Evolutionary conservation across 208 protist species (phyloP), one percentile per base, ranked within the genome.

Genomic region (Strigomonas galati): DNA sequence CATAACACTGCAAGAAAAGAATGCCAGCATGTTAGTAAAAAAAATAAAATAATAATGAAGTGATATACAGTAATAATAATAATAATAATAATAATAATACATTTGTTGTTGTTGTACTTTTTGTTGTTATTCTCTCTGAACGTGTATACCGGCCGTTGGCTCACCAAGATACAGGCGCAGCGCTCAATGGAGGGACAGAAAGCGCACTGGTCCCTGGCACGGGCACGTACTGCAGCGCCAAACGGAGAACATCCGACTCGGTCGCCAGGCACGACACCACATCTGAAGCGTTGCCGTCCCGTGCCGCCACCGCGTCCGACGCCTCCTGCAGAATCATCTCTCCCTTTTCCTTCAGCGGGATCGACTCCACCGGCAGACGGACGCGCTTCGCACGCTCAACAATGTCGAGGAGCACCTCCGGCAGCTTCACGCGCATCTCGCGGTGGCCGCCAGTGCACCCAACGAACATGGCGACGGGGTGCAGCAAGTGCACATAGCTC

Each of bases 391-490:
- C 79, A n/a, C 88, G 76, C 72, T 91, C 85, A 43, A 75, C 62
- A 1, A 94, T 60, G 4, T 89, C 83, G n/a, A 94, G 40, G 28
- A 91, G 64, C 57, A 83, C 71, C 48, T 88, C 62, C 26, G 65
- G 63, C 28, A 90, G 65, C 54, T 86, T 82, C 32, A 63, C 60
- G 2, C 81, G 76, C 71, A 94, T 71, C 77, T 94, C 84, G 1
- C 81, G 80, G 60, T 94, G 85, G 21, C 88, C 88, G 10, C 84
- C 85, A n/a, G 72, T 60, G 69, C 84, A 94, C 0, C 79, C 75
- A 2, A 83, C 55, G 55, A 94, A 85, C n/a, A 74, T 35, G 14
- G 84, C 76, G 7, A 91, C 81, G 3, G 82, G 77, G 27, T 81
- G 73, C 21, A 91, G 77, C 28, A 94, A 81, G 0, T 72, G 65